Base-by-base conservation (phyloP, 768 basidiomycete species). In the Collybia sordida region DNA sequence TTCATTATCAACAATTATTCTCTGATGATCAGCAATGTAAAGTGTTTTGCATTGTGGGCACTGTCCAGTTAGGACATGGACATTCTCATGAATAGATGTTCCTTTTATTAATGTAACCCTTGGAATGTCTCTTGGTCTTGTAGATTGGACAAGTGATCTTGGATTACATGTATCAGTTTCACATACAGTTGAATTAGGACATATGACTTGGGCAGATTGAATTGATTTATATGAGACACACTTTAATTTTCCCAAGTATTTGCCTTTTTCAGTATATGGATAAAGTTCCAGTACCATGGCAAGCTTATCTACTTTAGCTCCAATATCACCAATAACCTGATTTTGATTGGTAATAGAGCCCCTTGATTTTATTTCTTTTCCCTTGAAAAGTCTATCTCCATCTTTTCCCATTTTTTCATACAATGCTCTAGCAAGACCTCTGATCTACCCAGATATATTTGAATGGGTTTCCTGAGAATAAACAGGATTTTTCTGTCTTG, bases 11-110 rank as follows among this genome's bases (percentile, higher is more conserved):
- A 19, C 6, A 4, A 18, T 19, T 34, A 19, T 23, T 14, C 48
- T 14, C 34, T 60, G 50, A 51, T 58, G 59, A 43, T 60, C 59
- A 1, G 46, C 45, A 55, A 45, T 51, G 18, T 59, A 60, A 22
- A 42, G 18, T 3, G 51, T 46, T 4, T 50, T 37, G 28, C 59
- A 60, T 9, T 6, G 11, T 9, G 37, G 6, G 21, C 59, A 60
- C 17, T 42, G 9, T 23, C 54, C 59, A 39, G 50, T 15, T 9
- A 60, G 48, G 1, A 60, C 47, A 27, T n/a, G 44, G 24, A 50
- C 46, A 43, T 50, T 39, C 17, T 55, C 21, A 52, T 52, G 38
- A 5, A 52, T 25, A 2, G 6, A 3, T 18, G 36, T 51, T 15
- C 43, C 54, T 40, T 58, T 50, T 4, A 60, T 48, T 38, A 60